Base-by-base conservation (phyloP, 768 basidiomycete species). In the Pilatotrama ljubarskyi region DNA sequence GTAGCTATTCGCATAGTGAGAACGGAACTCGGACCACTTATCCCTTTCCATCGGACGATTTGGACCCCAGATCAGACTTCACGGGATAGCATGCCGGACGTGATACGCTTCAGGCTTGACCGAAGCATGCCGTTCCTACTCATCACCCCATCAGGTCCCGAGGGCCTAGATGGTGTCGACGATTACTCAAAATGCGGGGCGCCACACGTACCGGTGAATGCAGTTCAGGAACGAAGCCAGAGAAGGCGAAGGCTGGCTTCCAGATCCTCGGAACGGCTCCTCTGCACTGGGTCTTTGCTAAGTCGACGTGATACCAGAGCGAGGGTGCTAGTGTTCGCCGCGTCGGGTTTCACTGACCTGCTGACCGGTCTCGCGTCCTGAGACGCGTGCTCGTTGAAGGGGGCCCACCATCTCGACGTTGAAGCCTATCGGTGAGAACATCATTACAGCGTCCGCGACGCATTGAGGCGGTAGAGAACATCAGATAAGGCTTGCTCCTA, bases 381-480 rank as follows among this genome's bases (percentile, higher is more conserved):
- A 14, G 32, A 11, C 41, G 22, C 41, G 46, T 38, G 44, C 46
- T 6, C 46, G 46, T 11, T n/a, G 20, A 10, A 22, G 15, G 32
- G 22, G 17, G 36, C 18, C 18, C 35, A 18, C n/a, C n/a, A 14
- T 20, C 18, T 22, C 29, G 59, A 35, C 37, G 25, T 46, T 49
- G 59, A 54, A 60, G 59, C 52, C 59, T 60, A 60, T 60, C 59
- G 59, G 59, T 55, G 59, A 35, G 59, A 60, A 54, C 46, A 60
- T 60, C 59, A 18, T 32, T 14, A 36, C 26, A 38, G 44, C 46
- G 20, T 48, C 55, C 36, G 55, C 55, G 55, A 40, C 24, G 36
- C 44, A n/a, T 48, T 26, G 44, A 24, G 8, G 36, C 26, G 47
- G 5, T 15, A 22, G 32, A 48, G 44, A 46, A 40, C 44, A 56